Conservation (phyloP, 169 alveolate genomes). For the Plasmodium relictum region DNA sequence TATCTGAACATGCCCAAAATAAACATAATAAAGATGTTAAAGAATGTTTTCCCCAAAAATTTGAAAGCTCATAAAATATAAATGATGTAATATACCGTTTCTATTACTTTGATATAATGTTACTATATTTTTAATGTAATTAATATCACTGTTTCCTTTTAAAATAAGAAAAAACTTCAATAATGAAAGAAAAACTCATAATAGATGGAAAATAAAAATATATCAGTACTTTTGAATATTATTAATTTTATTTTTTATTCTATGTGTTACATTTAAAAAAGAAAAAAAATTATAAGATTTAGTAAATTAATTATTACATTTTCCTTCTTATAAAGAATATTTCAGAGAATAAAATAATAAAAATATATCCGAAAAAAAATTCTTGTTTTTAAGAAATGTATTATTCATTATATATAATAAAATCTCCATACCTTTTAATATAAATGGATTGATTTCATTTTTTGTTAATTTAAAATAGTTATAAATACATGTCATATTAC, state of each 20-base stretch:
- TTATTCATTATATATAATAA: slow-evolving; percentile 36
- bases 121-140: slow-evolving; percentile 7
- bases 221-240: too few relatives aligned
- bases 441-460: slow-evolving; percentile 70
- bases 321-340: slow-evolving; percentile 18
- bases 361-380: slow-evolving; percentile 60
- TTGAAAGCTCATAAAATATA: slow-evolving; percentile 20
- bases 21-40: slow-evolving; percentile 74
- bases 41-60: slow-evolving; percentile 77
- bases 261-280: background rate
- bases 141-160: background rate
- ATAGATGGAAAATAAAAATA: too few relatives aligned
- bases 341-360: slow-evolving; percentile 53
- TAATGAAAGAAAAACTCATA: too few relatives aligned
- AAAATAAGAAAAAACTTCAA: too few relatives aligned
- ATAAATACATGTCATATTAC: slow-evolving; percentile 12
- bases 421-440: slow-evolving; percentile 49
- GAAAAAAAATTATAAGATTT: background rate
- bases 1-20: slow-evolving; percentile 78
- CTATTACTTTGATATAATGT: background rate
- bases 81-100: background rate
- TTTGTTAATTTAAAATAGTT: slow-evolving; percentile 33
- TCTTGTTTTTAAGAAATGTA: slow-evolving; percentile 31
- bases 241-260: too few relatives aligned
- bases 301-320: background rate